Conservation (phyloP, 257 asterid species). For the Asclepias syriaca region DNA sequence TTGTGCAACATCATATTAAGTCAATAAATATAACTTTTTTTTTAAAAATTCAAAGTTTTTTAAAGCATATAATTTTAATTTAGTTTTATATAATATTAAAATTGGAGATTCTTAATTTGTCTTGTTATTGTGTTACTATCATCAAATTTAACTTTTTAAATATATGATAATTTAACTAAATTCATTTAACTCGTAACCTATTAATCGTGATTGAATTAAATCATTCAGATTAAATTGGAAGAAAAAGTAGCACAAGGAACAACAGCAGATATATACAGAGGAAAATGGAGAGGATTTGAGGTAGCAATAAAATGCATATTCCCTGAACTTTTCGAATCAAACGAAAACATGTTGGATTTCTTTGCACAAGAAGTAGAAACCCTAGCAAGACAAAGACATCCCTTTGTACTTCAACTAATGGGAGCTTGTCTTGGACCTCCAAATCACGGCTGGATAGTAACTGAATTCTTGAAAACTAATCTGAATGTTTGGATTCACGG, state of each 20-base stretch:
- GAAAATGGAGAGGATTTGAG: slow-evolving; percentile 64
- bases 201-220: not conserved
- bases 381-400: slow-evolving; percentile 63
- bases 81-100: too few species aligned
- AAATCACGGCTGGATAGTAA: slow-evolving; percentile 58
- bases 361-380: slow-evolving; percentile 73
- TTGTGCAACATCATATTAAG: too few species aligned
- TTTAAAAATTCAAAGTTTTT: too few species aligned
- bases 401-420: slow-evolving; percentile 60
- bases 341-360: slow-evolving; percentile 50
- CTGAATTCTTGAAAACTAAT: slow-evolving; percentile 45
- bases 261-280: slow-evolving; percentile 62
- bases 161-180: too few species aligned
- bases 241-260: slow-evolving; percentile 59
- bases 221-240: slow-evolving; percentile 50
- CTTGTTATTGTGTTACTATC: too few species aligned
- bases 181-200: too few species aligned
- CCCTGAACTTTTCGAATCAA: slow-evolving; percentile 56
- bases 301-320: slow-evolving; percentile 68
- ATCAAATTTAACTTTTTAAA: too few species aligned
- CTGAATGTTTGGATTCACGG: slow-evolving; percentile 73
- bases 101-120: too few species aligned
- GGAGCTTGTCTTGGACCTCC: slow-evolving; percentile 73
- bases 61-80: too few species aligned
- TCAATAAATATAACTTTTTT: too few species aligned